phyloP scores from a whole-genome alignment of 768 basidiomycete genomes.

The Suillus bovinus region DNA sequence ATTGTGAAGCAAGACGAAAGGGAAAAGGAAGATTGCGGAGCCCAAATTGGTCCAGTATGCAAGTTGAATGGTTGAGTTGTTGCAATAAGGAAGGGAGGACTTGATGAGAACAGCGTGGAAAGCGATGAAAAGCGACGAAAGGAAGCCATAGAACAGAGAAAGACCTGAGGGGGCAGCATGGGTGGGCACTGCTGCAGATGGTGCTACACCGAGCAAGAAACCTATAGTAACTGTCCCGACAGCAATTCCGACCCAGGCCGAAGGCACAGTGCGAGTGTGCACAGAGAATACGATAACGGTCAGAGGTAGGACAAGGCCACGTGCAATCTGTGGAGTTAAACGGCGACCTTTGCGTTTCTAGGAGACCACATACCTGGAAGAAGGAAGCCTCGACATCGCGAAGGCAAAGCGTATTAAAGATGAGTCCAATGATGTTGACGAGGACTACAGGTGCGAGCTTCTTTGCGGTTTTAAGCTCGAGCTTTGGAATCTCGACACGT shows the following conservation, averaged over 20 bases:
- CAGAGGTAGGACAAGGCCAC: constrained; percentile 80
- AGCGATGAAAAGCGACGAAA: constrained; percentile 76
- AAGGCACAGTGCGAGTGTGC: constrained; percentile 54
- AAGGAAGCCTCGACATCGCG: constrained; percentile 79
- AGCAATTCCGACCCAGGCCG: constrained; percentile 54
- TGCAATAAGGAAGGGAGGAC: constrained; percentile 61
- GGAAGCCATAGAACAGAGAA: constrained; percentile 66
- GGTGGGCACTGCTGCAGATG: constrained; percentile 46
- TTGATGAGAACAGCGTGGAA: constrained; percentile 78
- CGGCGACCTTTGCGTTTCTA: not conserved
- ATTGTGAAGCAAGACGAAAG: constrained; percentile 58
- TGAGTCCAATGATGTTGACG: constrained; percentile 72
- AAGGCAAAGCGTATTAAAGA: constrained; percentile 79
- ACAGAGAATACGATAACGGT: constrained; percentile 75
- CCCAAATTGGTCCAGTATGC: constrained; percentile 81
- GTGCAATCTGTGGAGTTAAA: constrained; percentile 59
- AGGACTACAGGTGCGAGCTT: constrained; percentile 63
- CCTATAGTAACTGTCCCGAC: constrained; percentile 69
- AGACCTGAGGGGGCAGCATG: constrained; percentile 49
- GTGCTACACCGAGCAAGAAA: constrained; percentile 75
- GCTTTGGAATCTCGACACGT: constrained; percentile 56
- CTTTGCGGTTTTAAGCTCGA: constrained; percentile 52
- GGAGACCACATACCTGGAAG: constrained; percentile 56
- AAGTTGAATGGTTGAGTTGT: constrained; percentile 70
- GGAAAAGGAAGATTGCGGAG: constrained; percentile 63